These are phyloP conservation scores for Plectosphaerella sp. DNA, from an alignment of 2,329 filamentous ascomycete species.

Conservation along the genomic window DNA sequence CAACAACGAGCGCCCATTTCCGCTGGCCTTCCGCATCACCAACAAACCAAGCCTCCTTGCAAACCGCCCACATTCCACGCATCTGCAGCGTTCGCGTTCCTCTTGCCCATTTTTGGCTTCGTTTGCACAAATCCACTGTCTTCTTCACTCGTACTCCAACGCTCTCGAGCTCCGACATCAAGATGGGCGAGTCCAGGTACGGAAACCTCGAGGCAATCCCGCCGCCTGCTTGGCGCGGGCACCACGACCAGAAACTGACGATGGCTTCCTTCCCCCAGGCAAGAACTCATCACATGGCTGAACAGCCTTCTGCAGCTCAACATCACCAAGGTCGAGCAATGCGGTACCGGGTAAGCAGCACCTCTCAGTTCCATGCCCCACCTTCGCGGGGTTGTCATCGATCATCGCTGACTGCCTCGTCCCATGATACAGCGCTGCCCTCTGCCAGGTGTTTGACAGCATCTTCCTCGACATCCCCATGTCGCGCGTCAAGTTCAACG, in stretches of 20 bases:
- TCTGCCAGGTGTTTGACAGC: slow-evolving; percentile 97
- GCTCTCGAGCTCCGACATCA: slow-evolving; percentile 16
- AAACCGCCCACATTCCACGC: background rate
- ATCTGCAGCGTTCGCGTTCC: slow-evolving; percentile 1
- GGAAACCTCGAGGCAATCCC: slow-evolving; percentile 8
- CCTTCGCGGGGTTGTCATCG: background rate
- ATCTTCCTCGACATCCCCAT: slow-evolving; percentile 96
- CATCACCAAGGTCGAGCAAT: slow-evolving; percentile 98
- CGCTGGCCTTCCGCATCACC: background rate
- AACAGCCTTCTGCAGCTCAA: slow-evolving; percentile 98
- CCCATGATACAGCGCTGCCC: slow-evolving; percentile 63
- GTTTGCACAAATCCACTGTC: slow-evolving; percentile 1
- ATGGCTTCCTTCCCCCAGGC: slow-evolving; percentile 51
- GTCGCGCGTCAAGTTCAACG: slow-evolving; percentile 96
- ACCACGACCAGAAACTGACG: background rate
- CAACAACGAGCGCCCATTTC: background rate
- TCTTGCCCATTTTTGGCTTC: slow-evolving; percentile 7
- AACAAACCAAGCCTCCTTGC: background rate
- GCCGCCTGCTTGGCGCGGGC: background rate
- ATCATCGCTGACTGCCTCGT: background rate
- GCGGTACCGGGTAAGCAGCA: slow-evolving; percentile 80
- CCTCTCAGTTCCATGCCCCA: slow-evolving; percentile 24
- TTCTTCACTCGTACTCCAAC: background rate
- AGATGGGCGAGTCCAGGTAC: slow-evolving; percentile 63
- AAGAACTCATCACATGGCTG: slow-evolving; percentile 93